Conservation (phyloP, 371 early-diverging fungal genomes). For the Synchytrium microbalum region DNA sequence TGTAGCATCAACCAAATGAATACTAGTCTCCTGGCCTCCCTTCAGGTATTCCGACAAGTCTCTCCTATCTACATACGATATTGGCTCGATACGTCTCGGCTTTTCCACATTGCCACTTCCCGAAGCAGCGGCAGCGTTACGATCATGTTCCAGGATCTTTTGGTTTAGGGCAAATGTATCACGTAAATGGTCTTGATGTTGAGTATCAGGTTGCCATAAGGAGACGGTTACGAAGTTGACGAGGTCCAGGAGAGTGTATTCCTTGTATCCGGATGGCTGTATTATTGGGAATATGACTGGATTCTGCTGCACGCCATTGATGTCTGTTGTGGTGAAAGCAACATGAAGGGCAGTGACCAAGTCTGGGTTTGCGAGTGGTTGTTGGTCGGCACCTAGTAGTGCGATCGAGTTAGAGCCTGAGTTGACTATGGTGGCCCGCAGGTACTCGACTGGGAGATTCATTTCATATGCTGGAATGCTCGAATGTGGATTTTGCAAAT, state of each 20-base stretch:
- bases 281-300: not conserved
- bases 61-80: not conserved
- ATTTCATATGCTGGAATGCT: too few species aligned
- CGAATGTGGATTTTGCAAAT: too few species aligned
- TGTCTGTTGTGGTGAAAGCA: not conserved
- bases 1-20: not conserved
- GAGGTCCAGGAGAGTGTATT: not conserved
- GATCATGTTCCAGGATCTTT: not conserved
- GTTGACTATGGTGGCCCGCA: not conserved
- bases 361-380: not conserved
- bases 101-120: too few species aligned
- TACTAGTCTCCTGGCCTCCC: not conserved
- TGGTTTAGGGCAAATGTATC: not conserved
- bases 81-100: not conserved
- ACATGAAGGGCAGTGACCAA: not conserved
- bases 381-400: not conserved
- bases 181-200: not conserved
- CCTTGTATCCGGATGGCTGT: slow-evolving; percentile 1
- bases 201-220: not conserved
- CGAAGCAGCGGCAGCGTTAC: not conserved
- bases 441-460: not conserved
- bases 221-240: not conserved
- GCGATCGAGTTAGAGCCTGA: not conserved
- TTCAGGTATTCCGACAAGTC: not conserved
- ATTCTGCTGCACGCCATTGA: too few species aligned